A percentile compares a stretch with the other conserved stretches of the same genome.
Evolutionary conservation across 345 rosid species (phyloP).

Genomic region (Alliaria petiolata): DNA sequence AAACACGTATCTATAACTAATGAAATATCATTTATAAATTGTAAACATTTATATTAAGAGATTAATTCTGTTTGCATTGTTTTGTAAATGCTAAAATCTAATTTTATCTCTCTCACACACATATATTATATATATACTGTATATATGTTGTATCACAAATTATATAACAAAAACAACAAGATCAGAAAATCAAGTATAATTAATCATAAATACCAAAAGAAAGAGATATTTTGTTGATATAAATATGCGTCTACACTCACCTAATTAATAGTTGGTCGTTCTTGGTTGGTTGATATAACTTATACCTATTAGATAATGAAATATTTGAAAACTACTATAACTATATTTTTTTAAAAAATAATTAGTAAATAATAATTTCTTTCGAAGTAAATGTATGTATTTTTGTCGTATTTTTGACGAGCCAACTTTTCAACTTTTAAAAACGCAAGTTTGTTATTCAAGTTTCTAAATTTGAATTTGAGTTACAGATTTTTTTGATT

Average conservation of each 20-base stretch:
- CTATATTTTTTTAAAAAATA: no score
- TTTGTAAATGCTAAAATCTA: background rate
- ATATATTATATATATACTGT: background rate
- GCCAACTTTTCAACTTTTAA: background rate
- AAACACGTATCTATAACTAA: background rate
- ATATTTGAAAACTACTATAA: conserved; percentile 5
- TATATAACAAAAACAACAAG: background rate
- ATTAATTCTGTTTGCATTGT: background rate
- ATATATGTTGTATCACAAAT: background rate
- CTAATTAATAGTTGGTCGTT: conserved; percentile 17
- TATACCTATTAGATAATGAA: conserved; percentile 17
- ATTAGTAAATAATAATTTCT: no score
- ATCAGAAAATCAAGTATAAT: background rate
- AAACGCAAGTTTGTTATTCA: background rate
- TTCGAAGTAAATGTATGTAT: background rate
- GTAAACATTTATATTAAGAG: no score
- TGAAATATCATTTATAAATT: background rate
- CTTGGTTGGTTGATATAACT: conserved; percentile 35
- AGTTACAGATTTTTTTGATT: background rate
- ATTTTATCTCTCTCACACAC: background rate
- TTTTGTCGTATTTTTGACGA: background rate
- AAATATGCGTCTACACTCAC: conserved; percentile 3
- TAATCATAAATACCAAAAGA: background rate
- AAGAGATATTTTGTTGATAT: conserved; percentile 17
- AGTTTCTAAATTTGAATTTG: background rate